Evolutionary conservation across 495 filamentous ascomycete genomes (phyloP).

Genomic region (Penicillium paradoxum): DNA sequence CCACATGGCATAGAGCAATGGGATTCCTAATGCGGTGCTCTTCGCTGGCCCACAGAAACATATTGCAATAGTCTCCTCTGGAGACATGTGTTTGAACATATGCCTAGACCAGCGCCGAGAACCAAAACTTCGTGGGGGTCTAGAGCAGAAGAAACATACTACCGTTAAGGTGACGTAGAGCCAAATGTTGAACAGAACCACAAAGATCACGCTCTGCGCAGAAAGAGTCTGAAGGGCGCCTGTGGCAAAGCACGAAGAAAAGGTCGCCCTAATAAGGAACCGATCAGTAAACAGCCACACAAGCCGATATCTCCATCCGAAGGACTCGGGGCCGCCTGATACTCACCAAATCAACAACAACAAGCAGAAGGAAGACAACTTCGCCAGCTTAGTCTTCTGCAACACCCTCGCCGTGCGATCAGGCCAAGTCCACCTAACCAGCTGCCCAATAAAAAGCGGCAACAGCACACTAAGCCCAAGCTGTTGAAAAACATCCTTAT

Average conservation of each 20-base stretch:
- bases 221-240: constrained; percentile 45
- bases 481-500: constrained; percentile 49
- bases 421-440: constrained; percentile 45
- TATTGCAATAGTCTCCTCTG: constrained; percentile 48
- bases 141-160: constrained; percentile 44
- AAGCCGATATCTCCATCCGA: neutral
- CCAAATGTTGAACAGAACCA: constrained; percentile 48
- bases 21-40: constrained; percentile 51
- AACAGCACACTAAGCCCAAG: constrained; percentile 46
- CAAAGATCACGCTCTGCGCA: constrained; percentile 44
- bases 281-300: neutral
- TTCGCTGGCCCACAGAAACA: constrained; percentile 56
- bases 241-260: constrained; percentile 52
- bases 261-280: constrained; percentile 38
- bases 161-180: constrained; percentile 49
- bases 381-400: constrained; percentile 41
- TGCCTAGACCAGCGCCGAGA: constrained; percentile 18
- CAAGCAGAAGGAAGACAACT: constrained; percentile 42
- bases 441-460: constrained; percentile 46
- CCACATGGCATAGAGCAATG: constrained; percentile 52
- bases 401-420: constrained; percentile 36
- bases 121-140: constrained; percentile 32
- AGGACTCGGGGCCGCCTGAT: neutral
- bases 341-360: constrained; percentile 49
- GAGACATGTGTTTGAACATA: constrained; percentile 36